phyloP scores from a whole-genome alignment of 495 filamentous ascomycete genomes.

The Podospora pseudopauciseta region DNA sequence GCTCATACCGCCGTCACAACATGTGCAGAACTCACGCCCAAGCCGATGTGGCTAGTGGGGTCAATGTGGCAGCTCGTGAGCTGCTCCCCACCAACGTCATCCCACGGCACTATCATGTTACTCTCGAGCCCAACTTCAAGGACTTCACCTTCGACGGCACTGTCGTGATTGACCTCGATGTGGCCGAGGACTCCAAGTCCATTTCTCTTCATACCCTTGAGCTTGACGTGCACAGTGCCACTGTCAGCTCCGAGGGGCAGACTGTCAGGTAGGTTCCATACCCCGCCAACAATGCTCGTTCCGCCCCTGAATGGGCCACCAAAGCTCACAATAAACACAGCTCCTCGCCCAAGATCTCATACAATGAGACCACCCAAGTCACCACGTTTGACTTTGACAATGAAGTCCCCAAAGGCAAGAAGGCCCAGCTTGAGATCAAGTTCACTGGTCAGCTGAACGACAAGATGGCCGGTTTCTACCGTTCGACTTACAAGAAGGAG shows the following conservation, averaged over 20 bases:
- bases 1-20: conserved; percentile 52
- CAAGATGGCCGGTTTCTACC: conserved; percentile 80
- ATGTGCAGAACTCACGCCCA: conserved; percentile 53
- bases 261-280: conserved; percentile 39
- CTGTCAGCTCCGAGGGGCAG: conserved; percentile 53
- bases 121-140: conserved; percentile 68
- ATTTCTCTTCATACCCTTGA: conserved; percentile 86
- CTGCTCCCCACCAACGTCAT: conserved; percentile 62
- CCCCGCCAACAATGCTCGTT: background rate
- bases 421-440: conserved; percentile 61
- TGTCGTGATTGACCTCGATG: conserved; percentile 72
- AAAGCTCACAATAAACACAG: conserved; percentile 29
- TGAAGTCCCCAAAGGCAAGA: conserved; percentile 54
- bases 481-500: conserved; percentile 66
- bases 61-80: conserved; percentile 51
- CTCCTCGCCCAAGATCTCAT: conserved; percentile 53
- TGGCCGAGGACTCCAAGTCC: conserved; percentile 77
- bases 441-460: conserved; percentile 70
- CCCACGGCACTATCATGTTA: conserved; percentile 67
- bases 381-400: conserved; percentile 62
- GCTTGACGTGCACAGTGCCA: conserved; percentile 75
- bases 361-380: conserved; percentile 61
- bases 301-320: background rate
- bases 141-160: conserved; percentile 67
- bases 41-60: conserved; percentile 41